Conservation (phyloP, 2,329 filamentous ascomycete species). For the Capronia epimyces region DNA sequence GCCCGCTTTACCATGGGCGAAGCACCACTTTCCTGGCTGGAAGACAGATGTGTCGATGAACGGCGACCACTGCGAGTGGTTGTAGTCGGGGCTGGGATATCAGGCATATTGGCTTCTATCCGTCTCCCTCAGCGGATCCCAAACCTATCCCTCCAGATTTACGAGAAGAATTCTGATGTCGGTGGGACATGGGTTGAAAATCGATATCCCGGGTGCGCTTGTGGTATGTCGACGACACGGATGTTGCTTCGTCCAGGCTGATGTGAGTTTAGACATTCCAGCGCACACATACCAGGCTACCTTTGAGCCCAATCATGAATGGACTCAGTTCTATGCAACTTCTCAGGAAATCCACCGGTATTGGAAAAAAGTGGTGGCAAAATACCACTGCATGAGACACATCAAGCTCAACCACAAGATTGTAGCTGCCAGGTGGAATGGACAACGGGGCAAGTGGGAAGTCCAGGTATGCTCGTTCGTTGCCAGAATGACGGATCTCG, state of each 20-base stretch:
- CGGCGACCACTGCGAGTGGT: neutral
- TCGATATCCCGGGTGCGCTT: constrained; percentile 32
- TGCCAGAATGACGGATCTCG: neutral
- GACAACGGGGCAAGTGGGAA: constrained; percentile 44
- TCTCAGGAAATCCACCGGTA: constrained; percentile 45
- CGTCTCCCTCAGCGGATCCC: neutral
- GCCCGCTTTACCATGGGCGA: neutral
- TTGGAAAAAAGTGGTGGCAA: constrained; percentile 44
- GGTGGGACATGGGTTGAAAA: constrained; percentile 43
- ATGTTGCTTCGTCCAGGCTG: neutral
- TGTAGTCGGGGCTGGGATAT: neutral
- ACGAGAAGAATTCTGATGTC: constrained; percentile 29
- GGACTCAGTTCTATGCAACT: constrained; percentile 43
- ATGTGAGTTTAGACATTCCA: constrained; percentile 9
- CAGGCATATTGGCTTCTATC: neutral
- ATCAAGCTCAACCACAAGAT: constrained; percentile 49
- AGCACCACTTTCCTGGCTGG: neutral
- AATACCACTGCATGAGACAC: constrained; percentile 46
- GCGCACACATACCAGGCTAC: constrained; percentile 41
- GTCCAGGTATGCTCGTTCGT: constrained; percentile 12
- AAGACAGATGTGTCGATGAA: neutral
- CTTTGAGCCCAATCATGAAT: constrained; percentile 42
- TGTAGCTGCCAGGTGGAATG: constrained; percentile 44
- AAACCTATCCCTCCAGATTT: neutral
- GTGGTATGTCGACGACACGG: neutral